Evolutionary conservation across 768 basidiomycete species (phyloP), one percentile per base, ranked within the genome.

Genomic region (Rickenella mellea): DNA sequence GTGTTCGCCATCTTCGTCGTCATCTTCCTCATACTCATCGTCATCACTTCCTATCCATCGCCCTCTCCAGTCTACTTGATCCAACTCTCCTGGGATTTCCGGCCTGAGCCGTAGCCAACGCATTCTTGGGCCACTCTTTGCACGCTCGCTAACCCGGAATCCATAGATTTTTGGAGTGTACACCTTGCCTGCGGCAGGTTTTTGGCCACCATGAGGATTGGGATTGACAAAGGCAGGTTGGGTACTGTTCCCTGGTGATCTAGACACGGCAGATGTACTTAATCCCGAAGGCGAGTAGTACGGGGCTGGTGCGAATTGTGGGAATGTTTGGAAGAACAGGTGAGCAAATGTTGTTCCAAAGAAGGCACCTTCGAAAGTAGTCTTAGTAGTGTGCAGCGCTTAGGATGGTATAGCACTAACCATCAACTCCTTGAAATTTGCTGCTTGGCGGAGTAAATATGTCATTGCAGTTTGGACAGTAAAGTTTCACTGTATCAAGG

Each of bases 331-430:
- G 74, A 98, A 98, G 67, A 98, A 94, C 20, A 99, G 72, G 55
- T 97, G 92, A 1, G 93, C 73, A 61, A 99, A 99, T n/a, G 94
- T 97, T 0, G 94, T 98, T 17, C 96, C 96, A 67, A 99, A 99
- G 68, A 97, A 99, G 9, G 96, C 96, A 48, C 94, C 93, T 97
- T 44, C 27, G 24, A 39, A 29, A 8, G 20, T 19, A 27, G 20
- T 35, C 20, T 42, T 15, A 28, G 30, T 21, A 12, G 29, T 10
- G 7, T 36, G 15, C 15, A 17, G 19, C 4, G 9, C 9, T 36
- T 17, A 19, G 19, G 19, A 17, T 22, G 33, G 15, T 12, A 7
- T 22, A 12, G 15, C 4, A 64, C 80, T 53, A 55, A 88, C 93
- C 96, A 63, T 99, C 96, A 25, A 99, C 89, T 27, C 87, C 86